Percentiles rank a stretch among this genome's conserved stretches.
These are phyloP conservation scores for Albatrellus ellisii DNA, from an alignment of 768 basidiomycete genomes.

Conservation along the genomic window DNA sequence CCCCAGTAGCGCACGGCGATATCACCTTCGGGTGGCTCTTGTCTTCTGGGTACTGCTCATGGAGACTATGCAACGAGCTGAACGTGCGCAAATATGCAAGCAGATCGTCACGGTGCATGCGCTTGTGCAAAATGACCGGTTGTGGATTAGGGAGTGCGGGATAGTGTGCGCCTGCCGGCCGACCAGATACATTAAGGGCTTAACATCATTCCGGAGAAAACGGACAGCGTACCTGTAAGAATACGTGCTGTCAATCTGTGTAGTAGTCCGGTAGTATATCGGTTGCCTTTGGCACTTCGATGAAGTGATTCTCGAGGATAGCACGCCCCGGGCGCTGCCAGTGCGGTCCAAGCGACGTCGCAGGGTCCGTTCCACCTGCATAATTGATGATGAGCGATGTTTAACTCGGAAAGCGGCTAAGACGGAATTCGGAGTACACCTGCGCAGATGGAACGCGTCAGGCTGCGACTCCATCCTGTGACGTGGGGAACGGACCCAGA, in stretches of 20 bases:
- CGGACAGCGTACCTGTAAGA: constrained; percentile 33
- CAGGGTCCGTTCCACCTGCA: constrained; percentile 42
- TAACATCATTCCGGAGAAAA: neutral
- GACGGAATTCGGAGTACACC: constrained; percentile 56
- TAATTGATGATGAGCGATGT: constrained; percentile 48
- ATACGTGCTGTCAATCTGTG: constrained; percentile 35
- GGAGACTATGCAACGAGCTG: constrained; percentile 57
- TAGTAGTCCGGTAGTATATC: constrained; percentile 24
- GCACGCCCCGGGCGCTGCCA: constrained; percentile 75
- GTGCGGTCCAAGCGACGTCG: constrained; percentile 49
- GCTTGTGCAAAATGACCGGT: constrained; percentile 43
- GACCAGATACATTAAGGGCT: neutral
- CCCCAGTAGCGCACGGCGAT: constrained; percentile 55
- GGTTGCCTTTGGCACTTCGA: constrained; percentile 48
- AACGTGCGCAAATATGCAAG: constrained; percentile 59
- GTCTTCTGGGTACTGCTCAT: constrained; percentile 50
- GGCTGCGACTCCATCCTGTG: neutral
- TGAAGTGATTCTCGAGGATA: constrained; percentile 58
- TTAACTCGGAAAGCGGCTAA: constrained; percentile 44
- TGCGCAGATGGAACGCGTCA: neutral
- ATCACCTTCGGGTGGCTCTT: constrained; percentile 36
- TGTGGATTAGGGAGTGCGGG: constrained; percentile 22
- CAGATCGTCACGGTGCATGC: constrained; percentile 52
- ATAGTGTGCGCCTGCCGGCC: constrained; percentile 26
- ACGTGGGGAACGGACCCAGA: constrained; percentile 40